Evolutionary conservation across 441 rosid species (phyloP), one percentile per base, ranked within the genome.

Genomic region (Omphalea diandra): DNA sequence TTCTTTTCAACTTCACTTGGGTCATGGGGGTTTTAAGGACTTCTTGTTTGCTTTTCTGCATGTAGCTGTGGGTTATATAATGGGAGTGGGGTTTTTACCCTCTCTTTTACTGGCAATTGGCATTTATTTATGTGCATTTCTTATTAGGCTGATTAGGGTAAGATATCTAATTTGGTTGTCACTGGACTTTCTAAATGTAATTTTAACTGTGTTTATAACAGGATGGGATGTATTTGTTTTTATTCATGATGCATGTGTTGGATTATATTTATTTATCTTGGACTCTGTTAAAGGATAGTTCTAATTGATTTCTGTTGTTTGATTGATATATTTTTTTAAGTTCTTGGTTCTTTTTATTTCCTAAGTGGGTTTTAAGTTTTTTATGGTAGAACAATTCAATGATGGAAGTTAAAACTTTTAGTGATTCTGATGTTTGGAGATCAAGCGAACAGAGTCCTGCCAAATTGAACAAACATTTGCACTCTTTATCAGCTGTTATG

Each of bases 101-200:
- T 10, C 27, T 54, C 12, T 54, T 69, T 43, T 32, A 10, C 9
- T 11, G 46, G 29, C 11, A 31, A n/a, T n/a, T n/a, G n/a, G n/a
- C n/a, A n/a, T n/a, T n/a, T n/a, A n/a, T n/a, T n/a, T n/a, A 32
- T 49, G 47, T 15, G 58, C 43, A 44, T 58, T 69, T 44, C 36
- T 47, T 69, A 2, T 69, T 9, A 20, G 2, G 15, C 44, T 1
- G 26, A 24, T 56, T 56, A 41, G n/a, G 29, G 18, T n/a, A n/a
- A n/a, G 0, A 10, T 41, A 18, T 44, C 31, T 5, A 10, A 26
- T 43, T 55, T 55, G n/a, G n/a, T n/a, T n/a, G n/a, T n/a, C 4
- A 18, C 35, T 20, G 36, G 12, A 15, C 41, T 55, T 54, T 11
- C 38, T 31, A 5, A 32, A 26, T 12, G 4, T 4, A 24, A 38